Evolutionary conservation across 2,329 filamentous ascomycete species (phyloP).

Genomic region (Aspergillus aculeatinus): DNA sequence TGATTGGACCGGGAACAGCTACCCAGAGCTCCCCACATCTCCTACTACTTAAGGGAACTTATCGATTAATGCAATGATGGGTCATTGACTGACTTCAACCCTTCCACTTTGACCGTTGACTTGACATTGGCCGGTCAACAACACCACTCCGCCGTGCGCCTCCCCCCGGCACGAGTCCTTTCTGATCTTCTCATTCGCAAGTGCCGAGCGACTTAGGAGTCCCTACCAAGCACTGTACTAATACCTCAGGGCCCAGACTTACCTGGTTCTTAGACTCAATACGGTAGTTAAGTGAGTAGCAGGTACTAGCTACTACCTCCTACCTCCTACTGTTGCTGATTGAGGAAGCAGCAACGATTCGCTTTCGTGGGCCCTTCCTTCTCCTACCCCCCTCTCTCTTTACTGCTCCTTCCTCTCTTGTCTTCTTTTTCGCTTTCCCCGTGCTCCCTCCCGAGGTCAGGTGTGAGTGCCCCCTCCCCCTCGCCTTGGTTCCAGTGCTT

Average conservation of each 20-base stretch:
- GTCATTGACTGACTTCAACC: not conserved
- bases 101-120: constrained; percentile 1
- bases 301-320: not conserved
- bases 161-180: not conserved
- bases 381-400: too few species aligned
- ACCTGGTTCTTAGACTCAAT: not conserved
- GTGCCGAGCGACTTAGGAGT: not conserved
- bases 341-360: not conserved
- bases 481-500: constrained; percentile 3
- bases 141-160: too few species aligned
- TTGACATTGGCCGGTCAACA: not conserved
- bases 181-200: constrained; percentile 1
- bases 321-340: not conserved
- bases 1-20: constrained; percentile 22
- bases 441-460: constrained; percentile 3
- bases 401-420: not conserved
- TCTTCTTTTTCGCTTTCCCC: constrained; percentile 4
- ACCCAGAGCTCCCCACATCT: constrained; percentile 19
- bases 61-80: not conserved
- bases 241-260: not conserved
- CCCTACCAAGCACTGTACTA: not conserved
- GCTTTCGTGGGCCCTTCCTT: not conserved
- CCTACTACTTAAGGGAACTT: not conserved
- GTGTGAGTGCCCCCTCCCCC: not conserved
- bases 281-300: not conserved